Base-by-base conservation (phyloP, 2,329 filamentous ascomycete genomes). In the Fusarium neocosmosporiellum region DNA sequence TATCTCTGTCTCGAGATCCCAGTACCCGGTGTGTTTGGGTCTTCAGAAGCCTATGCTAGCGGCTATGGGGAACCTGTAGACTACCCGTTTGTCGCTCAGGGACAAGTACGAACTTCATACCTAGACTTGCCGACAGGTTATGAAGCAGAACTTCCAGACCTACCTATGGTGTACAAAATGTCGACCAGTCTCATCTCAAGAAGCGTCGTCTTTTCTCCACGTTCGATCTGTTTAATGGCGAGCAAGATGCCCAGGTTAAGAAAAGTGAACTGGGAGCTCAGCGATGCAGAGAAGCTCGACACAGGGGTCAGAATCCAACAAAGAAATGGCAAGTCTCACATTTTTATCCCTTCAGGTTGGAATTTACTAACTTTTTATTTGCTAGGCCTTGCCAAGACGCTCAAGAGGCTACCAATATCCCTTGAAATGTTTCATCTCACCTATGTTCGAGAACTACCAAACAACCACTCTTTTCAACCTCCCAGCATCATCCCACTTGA, bases 231-330 rank as follows among this genome's bases (percentile, higher is more conserved):
- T 14, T n/a, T 64, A 2, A 46, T 67, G 18, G 53, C 60, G 6
- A 54, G 43, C 43, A 64, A 67, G 36, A 67, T 67, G 60, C 31
- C 54, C 1, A 33, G 46, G 9, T n/a, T 67, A 31, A 64, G 29
- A 27, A 29, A 14, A 1, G 60, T 48, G 22, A 11, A 14, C 5
- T 67, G 43, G 43, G 34, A 27, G 3, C 50, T 67, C 9, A 34
- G 60, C 53, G 65, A 67, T 13, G 54, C 22, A 7, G 60, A 67
- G 37, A 64, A 59, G 27, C 3, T 36, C 1, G 34, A 64, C 7
- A 13, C 13, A 2, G 7, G 18, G 5, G 10, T 54, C 7, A 59
- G 65, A 34, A 54, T 59, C 10, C 29, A 37, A 3, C 54, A 59
- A 27, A 39, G 60, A 54, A 46, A n/a, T 5, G 39, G 65, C 54